A percentile compares a stretch with the other conserved stretches of the same genome.
phyloP scores from a whole-genome alignment of 1,284 basidiomycete species.

The Mycosarcoma mackinlayi region DNA sequence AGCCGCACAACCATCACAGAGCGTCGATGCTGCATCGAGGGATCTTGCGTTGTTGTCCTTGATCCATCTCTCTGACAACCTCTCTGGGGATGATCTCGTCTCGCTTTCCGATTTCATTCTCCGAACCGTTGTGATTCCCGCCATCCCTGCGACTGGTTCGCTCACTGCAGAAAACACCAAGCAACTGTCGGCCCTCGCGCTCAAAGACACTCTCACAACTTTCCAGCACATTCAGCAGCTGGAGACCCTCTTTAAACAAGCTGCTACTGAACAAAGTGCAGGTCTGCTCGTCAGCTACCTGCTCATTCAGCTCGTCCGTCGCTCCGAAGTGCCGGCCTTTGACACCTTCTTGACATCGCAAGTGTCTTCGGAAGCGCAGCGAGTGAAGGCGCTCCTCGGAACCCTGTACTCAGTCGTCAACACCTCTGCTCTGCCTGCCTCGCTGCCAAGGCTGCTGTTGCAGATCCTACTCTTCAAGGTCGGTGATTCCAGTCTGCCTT shows the following conservation, averaged over 20 bases:
- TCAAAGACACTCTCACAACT: conserved; percentile 22
- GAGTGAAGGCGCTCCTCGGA: conserved; percentile 22
- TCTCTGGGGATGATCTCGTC: conserved; percentile 15
- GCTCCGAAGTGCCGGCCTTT: conserved; percentile 21
- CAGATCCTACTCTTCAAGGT: conserved; percentile 76
- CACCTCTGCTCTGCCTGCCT: conserved; percentile 16
- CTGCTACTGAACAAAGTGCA: conserved; percentile 33
- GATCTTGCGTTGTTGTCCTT: conserved; percentile 38
- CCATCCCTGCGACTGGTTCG: conserved; percentile 8
- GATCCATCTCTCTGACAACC: conserved; percentile 19
- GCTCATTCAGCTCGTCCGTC: conserved; percentile 37
- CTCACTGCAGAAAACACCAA: conserved; percentile 20
- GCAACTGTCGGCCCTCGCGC: conserved; percentile 8
- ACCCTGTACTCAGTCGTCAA: conserved; percentile 45
- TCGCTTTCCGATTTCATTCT: conserved; percentile 18
- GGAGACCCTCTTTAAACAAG: conserved; percentile 10
- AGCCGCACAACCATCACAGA: conserved; percentile 4
- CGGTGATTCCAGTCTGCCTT: conserved; percentile 79
- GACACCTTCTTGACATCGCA: conserved; percentile 33
- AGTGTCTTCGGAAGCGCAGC: conserved; percentile 19
- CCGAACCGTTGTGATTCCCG: conserved; percentile 18
- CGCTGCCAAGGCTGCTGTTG: conserved; percentile 34
- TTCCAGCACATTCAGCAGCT: conserved; percentile 28
- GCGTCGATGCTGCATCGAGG: conserved; percentile 14
- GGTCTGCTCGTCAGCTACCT: conserved; percentile 21